phyloP scores from a whole-genome alignment of 495 filamentous ascomycete genomes.

The Durotheca rogersii region DNA sequence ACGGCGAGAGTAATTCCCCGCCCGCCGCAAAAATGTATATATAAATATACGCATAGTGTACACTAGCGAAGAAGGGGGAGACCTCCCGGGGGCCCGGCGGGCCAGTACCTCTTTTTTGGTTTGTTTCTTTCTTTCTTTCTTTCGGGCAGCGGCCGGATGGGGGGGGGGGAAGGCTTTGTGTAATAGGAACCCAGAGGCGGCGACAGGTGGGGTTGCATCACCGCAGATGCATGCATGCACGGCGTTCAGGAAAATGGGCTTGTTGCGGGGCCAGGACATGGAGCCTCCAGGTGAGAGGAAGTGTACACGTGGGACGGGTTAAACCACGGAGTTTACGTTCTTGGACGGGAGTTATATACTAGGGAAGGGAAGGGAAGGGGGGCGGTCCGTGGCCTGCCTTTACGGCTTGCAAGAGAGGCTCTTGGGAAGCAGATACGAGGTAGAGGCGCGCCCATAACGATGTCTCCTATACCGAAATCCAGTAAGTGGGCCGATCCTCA shows the following conservation, averaged over 20 bases:
- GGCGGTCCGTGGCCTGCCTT: no score
- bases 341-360: constrained; percentile 18
- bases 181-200: constrained; percentile 12
- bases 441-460: constrained; percentile 4
- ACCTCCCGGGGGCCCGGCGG: constrained; percentile 1
- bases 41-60: constrained; percentile 34
- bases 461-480: neutral
- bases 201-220: constrained; percentile 22
- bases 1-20: constrained; percentile 11
- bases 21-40: constrained; percentile 27
- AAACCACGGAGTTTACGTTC: constrained; percentile 26
- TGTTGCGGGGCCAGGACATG: constrained; percentile 18
- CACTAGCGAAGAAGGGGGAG: constrained; percentile 24
- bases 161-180: constrained; percentile 1
- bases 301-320: constrained; percentile 14
- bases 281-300: constrained; percentile 18
- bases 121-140: no score
- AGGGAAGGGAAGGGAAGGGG: constrained; percentile 6
- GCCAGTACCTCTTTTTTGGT: no score
- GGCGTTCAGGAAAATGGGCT: constrained; percentile 35
- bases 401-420: constrained; percentile 11
- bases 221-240: constrained; percentile 36
- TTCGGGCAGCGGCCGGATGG: constrained; percentile 6
- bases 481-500: neutral
- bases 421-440: constrained; percentile 8